phyloP scores from a whole-genome alignment of 371 early-diverging fungal species.

The Mortierella sp. region DNA sequence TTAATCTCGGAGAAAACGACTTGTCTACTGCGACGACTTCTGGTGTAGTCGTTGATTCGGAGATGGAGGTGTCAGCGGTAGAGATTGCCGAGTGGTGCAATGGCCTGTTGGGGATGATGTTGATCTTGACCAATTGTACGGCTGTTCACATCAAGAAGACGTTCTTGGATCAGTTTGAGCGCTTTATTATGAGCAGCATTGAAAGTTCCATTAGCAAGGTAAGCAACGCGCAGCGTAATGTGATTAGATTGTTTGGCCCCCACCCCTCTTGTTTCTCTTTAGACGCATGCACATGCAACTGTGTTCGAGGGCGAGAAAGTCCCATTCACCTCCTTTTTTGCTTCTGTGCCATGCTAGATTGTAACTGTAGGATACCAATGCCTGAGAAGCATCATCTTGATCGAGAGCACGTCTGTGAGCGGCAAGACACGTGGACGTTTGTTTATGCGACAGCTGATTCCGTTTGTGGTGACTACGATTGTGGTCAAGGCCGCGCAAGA shows the following conservation, averaged over 20 bases:
- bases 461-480: constrained; percentile 55
- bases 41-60: constrained; percentile 26
- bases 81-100: constrained; percentile 56
- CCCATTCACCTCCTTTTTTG: background rate
- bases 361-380: constrained; percentile 57
- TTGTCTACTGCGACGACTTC: background rate
- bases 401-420: constrained; percentile 20
- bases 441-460: constrained; percentile 46
- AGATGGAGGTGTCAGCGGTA: constrained; percentile 47
- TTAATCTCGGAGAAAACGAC: constrained; percentile 17
- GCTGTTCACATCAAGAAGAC: constrained; percentile 20
- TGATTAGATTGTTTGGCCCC: background rate
- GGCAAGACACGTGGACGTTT: constrained; percentile 34
- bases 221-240: background rate
- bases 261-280: background rate
- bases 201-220: constrained; percentile 51
- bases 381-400: constrained; percentile 38
- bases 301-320: background rate
- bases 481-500: constrained; percentile 52
- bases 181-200: constrained; percentile 52
- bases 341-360: constrained; percentile 23
- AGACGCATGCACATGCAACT: background rate
- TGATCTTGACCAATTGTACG: constrained; percentile 47
- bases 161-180: constrained; percentile 47
- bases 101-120: constrained; percentile 53